These are phyloP conservation scores for Saccharum officinarum DNA, from an alignment of 176 grass and related monocot species.

Conservation along the genomic window DNA sequence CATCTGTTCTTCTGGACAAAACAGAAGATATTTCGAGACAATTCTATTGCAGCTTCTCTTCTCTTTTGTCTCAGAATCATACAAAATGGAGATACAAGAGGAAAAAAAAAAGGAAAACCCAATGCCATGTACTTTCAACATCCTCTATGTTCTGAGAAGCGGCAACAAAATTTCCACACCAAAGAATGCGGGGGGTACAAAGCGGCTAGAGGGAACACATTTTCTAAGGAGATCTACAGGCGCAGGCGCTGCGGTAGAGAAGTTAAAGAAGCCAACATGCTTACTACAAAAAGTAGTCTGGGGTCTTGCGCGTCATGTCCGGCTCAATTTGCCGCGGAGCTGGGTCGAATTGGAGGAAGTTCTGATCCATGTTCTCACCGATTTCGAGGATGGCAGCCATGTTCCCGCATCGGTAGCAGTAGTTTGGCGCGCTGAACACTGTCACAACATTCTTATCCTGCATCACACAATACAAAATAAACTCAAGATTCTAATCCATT, in stretches of 20 bases:
- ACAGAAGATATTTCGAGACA: conserved; percentile 9
- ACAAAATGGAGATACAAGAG: conserved; percentile 42
- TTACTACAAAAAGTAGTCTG: conserved; percentile 74
- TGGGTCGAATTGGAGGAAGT: conserved; percentile 77
- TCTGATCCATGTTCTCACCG: conserved; percentile 74
- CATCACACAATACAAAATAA: conserved; percentile 10
- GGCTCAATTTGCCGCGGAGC: conserved; percentile 64
- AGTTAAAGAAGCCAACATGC: conserved; percentile 8
- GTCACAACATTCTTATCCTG: conserved; percentile 78
- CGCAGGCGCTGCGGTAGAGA: conserved; percentile 13
- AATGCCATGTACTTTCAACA: conserved; percentile 45
- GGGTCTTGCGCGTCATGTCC: conserved; percentile 66
- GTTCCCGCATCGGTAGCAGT: conserved; percentile 72
- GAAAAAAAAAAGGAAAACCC: neutral
- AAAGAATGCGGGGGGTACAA: conserved; percentile 49
- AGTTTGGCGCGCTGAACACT: conserved; percentile 80
- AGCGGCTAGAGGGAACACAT: conserved; percentile 26
- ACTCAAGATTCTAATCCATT: conserved; percentile 11
- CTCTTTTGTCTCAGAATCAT: conserved; percentile 43
- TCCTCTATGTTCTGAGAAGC: conserved; percentile 61
- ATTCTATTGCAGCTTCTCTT: conserved; percentile 47
- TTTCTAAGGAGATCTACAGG: conserved; percentile 57
- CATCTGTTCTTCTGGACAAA: neutral
- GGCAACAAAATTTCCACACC: conserved; percentile 55
- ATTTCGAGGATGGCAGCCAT: conserved; percentile 80